Percentiles rank a stretch among this genome's conserved stretches.
phyloP scores from a whole-genome alignment of 306 rosid species.

The Medicago lupulina region DNA sequence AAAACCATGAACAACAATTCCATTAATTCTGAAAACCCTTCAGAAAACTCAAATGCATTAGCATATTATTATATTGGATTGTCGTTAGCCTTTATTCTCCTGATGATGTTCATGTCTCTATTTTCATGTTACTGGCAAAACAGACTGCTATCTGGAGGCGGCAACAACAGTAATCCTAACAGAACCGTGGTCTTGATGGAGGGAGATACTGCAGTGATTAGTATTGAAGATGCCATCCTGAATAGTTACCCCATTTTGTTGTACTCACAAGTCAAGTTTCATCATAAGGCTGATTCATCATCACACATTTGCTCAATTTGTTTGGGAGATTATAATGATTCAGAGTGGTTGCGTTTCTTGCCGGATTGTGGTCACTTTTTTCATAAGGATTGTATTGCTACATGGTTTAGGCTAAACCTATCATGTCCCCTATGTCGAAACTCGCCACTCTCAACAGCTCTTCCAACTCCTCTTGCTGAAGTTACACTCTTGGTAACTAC shows the following conservation, averaged over 20 bases:
- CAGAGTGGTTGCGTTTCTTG: constrained; percentile 48
- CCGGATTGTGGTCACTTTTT: constrained; percentile 57
- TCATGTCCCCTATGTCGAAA: constrained; percentile 56
- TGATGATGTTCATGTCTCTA: constrained; percentile 23
- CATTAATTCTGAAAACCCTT: constrained; percentile 12
- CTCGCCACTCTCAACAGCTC: constrained; percentile 46
- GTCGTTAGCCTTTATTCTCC: constrained; percentile 22
- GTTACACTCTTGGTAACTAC: background rate
- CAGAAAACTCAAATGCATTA: background rate
- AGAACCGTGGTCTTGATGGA: background rate
- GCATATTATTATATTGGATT: constrained; percentile 35
- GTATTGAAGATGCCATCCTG: constrained; percentile 37
- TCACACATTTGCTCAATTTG: constrained; percentile 55
- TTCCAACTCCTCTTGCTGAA: constrained; percentile 41
- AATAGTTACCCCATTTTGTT: constrained; percentile 43
- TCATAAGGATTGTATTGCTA: constrained; percentile 50
- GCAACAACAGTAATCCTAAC: background rate
- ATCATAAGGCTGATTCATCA: constrained; percentile 27
- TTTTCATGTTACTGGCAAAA: constrained; percentile 24
- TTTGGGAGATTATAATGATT: constrained; percentile 54
- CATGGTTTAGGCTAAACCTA: constrained; percentile 47
- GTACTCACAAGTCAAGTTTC: constrained; percentile 48
- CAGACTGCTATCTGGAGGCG: background rate
- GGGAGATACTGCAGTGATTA: background rate
- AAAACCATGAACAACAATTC: constrained; percentile 37